phyloP scores from a whole-genome alignment of 768 basidiomycete genomes.

The Grammothele lineata region DNA sequence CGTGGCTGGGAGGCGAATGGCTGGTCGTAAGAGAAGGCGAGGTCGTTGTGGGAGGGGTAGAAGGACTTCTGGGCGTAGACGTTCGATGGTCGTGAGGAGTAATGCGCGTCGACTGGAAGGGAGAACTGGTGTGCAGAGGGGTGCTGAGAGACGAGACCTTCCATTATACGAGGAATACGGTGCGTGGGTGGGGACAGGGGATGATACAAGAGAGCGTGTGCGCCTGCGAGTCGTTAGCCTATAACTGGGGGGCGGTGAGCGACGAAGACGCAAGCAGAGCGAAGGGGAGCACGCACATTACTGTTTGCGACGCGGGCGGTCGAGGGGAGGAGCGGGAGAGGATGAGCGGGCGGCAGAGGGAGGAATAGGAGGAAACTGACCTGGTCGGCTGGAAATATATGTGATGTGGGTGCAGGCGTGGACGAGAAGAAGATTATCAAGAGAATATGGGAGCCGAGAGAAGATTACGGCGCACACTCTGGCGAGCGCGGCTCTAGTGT shows the following conservation, averaged over 20 bases:
- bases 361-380: not conserved
- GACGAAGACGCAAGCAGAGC: not conserved
- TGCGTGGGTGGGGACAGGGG: not conserved
- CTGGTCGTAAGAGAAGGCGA: not conserved
- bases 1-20: constrained; percentile 1
- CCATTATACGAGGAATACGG: constrained; percentile 14
- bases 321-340: not conserved
- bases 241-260: constrained; percentile 1
- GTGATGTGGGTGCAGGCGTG: not conserved
- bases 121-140: constrained; percentile 6
- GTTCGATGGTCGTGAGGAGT: not conserved
- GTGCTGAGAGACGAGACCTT: constrained; percentile 15
- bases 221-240: constrained; percentile 5
- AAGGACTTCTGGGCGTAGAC: not conserved
- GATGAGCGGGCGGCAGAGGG: not conserved
- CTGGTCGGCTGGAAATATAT: not conserved
- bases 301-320: too few relatives aligned
- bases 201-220: constrained; percentile 6
- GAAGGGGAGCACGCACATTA: not conserved
- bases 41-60: not conserved
- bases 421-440: not conserved
- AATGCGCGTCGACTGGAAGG: not conserved
- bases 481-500: not conserved
- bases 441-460: not conserved
- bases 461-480: not conserved